Conservation (phyloP, 2,329 filamentous ascomycete genomes). For the Penicillium olsonii region DNA sequence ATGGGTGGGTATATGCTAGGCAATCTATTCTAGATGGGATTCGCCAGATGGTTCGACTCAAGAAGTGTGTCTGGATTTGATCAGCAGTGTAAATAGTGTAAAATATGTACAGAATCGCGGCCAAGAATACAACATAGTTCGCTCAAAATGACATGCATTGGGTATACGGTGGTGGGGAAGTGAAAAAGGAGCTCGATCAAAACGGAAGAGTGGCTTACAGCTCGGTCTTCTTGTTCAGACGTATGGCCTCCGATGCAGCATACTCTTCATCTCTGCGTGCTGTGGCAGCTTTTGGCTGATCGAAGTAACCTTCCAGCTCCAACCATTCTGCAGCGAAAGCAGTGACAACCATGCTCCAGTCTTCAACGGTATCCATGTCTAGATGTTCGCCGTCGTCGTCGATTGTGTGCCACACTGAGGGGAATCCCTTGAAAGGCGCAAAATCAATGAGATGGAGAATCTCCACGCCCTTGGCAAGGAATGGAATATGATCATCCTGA, state of each 20-base stretch:
- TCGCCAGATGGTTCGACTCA: background rate
- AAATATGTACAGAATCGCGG: conserved; percentile 1
- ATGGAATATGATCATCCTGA: conserved; percentile 88
- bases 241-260: conserved; percentile 15
- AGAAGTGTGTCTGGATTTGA: background rate
- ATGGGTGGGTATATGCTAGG: conserved; percentile 52
- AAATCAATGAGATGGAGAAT: conserved; percentile 85
- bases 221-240: conserved; percentile 37
- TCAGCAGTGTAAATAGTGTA: conserved; percentile 4
- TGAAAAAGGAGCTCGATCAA: conserved; percentile 2
- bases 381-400: conserved; percentile 82
- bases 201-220: conserved; percentile 39
- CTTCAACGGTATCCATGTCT: conserved; percentile 74
- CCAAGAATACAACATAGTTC: background rate
- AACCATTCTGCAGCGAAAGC: conserved; percentile 92
- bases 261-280: conserved; percentile 9
- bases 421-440: conserved; percentile 61
- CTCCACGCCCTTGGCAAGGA: conserved; percentile 81
- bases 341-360: conserved; percentile 83
- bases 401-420: conserved; percentile 81
- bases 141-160: conserved; percentile 6
- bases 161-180: conserved; percentile 10
- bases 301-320: conserved; percentile 67
- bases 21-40: conserved; percentile 29
- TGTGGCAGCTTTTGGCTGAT: conserved; percentile 8